Evolutionary conservation across 352 stramenopile genomes (phyloP), one percentile per base, ranked within the genome.

Genomic region (Blastocystis sp.): DNA sequence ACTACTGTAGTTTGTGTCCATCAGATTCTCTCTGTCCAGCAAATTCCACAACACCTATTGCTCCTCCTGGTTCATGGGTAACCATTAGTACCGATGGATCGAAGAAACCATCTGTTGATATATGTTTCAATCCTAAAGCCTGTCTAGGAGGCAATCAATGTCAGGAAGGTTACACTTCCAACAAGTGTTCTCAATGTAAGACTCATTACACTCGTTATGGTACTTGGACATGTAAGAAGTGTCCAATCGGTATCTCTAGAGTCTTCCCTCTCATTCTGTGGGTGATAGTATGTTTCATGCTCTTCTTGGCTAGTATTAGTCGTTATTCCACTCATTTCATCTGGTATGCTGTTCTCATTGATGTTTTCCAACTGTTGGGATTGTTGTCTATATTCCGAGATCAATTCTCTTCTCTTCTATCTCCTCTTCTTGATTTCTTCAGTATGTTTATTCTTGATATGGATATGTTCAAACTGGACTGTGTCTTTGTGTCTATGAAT

Each of bases 391-490:
- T 75, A 1, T 75, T 75, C 63, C 29, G 35, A n/a, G 29, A 49
- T 49, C 63, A 24, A n/a, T 75, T 75, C 63, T 75, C 63, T 29
- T 29, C 63, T 4, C 5, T 75, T 5, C 14, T 75, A 24, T 6
- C 63, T 5, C 63, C 63, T 54, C 14, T 75, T 21, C 19, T 75
- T 5, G 63, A 75, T 19, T 75, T 75, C 63, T 75, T 24, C 63
- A 75, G 63, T 42, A 19, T 75, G 14, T 75, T 75, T 19, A 46
- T 75, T n/a, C 39, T 75, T 49, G 63, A 75, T 32, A 54, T 29
- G n/a, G 63, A 75, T 19, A n/a, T 75, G 32, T 54, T 75, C 63
- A 32, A 54, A 6, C 39, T 75, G 63, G 63, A 75, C 5, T 75
- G 63, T 75, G 16, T 56, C 19, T 56, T 75, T 46, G 37, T 46